Base-by-base conservation (phyloP, 2,329 filamentous ascomycete genomes). In the Pestalotiopsis sp. region DNA sequence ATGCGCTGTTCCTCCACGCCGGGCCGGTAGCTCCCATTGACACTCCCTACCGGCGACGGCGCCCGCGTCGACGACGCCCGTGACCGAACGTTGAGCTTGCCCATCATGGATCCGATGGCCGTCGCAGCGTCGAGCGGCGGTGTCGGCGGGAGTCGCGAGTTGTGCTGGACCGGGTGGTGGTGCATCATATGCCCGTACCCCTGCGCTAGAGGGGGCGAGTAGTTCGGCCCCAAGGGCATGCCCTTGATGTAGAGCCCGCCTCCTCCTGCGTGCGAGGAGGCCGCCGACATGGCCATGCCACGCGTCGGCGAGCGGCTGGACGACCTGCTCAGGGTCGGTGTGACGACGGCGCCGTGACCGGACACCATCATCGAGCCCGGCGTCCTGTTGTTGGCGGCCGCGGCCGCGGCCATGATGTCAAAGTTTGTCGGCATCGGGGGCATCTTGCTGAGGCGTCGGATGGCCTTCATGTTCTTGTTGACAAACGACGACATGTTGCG, bases 401-500 rank as follows among this genome's bases (percentile, higher is more conserved):
- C 1, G 68, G 24, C 17, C 67, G 66, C 1, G 38, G 57, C 66
- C 66, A 70, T 70, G 61, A 79, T 76, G 40, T 78, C 76, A 56
- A 80, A 78, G 13, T 71, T 75, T 69, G 77, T 70, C 26, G 75
- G 73, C 65, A 73, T 69, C 10, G 76, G 66, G 13, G 81, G 80
- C 72, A 82, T 74, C 63, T 77, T 80, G 72, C 79, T 82, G 7
- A 84, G 76, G 4, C 82, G 72, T 1, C 81, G 76, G 66, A 84
- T 83, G 6, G 81, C 78, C 26, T 78, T 78, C 75, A 78, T 80
- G 72, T 83, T 83, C 66, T 75, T 77, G 68, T 80, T 78, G 57
- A 83, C 78, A 71, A 84, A 84, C 44, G 67, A 77, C 13, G 80
- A 82, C 80, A 85, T 85, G 24, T 81, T 79, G 20, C 77, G 77